phyloP scores from a whole-genome alignment of 2,329 filamentous ascomycete species.

The Fusarium praegraminearum region DNA sequence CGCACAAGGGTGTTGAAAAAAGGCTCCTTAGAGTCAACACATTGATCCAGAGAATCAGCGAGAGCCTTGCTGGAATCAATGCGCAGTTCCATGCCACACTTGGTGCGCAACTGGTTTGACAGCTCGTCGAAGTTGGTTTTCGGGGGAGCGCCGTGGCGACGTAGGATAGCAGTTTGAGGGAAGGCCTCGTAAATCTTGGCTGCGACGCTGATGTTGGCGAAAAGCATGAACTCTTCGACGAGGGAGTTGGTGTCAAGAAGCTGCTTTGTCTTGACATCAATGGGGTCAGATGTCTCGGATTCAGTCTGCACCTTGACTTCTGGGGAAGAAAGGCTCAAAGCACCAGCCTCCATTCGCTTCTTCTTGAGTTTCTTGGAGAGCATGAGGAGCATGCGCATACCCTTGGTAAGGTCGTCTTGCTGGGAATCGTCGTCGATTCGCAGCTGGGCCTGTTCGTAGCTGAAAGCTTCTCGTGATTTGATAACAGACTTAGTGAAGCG shows the following conservation, averaged over 20 bases:
- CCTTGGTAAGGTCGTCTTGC: conserved; percentile 87
- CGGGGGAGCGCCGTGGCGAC: conserved; percentile 90
- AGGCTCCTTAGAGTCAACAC: conserved; percentile 81
- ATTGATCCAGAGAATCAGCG: conserved; percentile 89
- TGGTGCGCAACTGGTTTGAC: conserved; percentile 88
- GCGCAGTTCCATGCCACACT: conserved; percentile 82
- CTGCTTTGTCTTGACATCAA: conserved; percentile 96
- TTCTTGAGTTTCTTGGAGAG: conserved; percentile 94
- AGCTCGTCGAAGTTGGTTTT: conserved; percentile 98
- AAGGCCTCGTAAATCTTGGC: conserved; percentile 91
- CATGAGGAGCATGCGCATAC: conserved; percentile 87
- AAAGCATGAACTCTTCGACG: conserved; percentile 99
- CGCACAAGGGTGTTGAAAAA: conserved; percentile 99
- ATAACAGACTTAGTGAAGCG: conserved; percentile 98
- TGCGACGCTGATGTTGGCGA: conserved; percentile 96
- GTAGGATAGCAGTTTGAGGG: conserved; percentile 93
- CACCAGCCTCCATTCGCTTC: conserved; percentile 96
- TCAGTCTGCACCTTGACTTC: conserved; percentile 97
- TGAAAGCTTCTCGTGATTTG: conserved; percentile 94
- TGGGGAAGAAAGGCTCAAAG: conserved; percentile 94
- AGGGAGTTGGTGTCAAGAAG: conserved; percentile 96
- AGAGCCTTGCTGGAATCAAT: conserved; percentile 92
- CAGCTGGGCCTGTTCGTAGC: conserved; percentile 95
- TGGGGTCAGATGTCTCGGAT: conserved; percentile 93
- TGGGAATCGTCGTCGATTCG: conserved; percentile 91